phyloP scores from a whole-genome alignment of 352 stramenopile species.

The Phytophthora kernoviae region DNA sequence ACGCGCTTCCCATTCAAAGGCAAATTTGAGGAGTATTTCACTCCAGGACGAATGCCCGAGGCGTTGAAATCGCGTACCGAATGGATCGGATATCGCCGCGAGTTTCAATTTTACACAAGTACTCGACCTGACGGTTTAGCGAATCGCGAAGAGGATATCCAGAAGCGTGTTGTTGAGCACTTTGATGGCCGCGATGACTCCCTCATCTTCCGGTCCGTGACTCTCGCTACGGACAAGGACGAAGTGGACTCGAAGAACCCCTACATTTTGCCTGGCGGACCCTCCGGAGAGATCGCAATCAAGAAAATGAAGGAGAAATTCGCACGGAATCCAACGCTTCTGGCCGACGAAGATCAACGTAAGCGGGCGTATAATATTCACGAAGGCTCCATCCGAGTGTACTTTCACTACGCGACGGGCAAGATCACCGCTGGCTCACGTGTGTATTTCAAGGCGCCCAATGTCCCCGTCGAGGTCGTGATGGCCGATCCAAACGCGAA shows the following conservation, averaged over 20 bases:
- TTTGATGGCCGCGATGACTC: conserved; percentile 89
- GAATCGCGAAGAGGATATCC: conserved; percentile 87
- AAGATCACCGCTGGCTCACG: conserved; percentile 88
- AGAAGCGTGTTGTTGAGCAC: conserved; percentile 85
- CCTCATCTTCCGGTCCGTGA: conserved; percentile 84
- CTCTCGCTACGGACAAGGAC: conserved; percentile 76
- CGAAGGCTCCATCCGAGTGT: conserved; percentile 87
- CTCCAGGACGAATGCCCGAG: conserved; percentile 67
- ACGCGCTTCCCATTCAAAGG: conserved; percentile 82
- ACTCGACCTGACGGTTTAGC: conserved; percentile 90
- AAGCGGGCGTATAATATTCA: conserved; percentile 93
- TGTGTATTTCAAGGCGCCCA: conserved; percentile 82
- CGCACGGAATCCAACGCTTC: conserved; percentile 52
- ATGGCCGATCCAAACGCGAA: conserved; percentile 68
- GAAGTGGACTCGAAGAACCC: conserved; percentile 80
- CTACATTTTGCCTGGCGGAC: conserved; percentile 74
- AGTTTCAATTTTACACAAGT: conserved; percentile 92
- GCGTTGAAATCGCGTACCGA: conserved; percentile 83
- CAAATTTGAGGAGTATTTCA: conserved; percentile 88
- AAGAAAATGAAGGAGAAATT: conserved; percentile 96
- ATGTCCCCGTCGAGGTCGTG: conserved; percentile 70
- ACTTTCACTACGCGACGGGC: conserved; percentile 93
- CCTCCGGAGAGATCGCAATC: conserved; percentile 80
- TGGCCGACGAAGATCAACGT: conserved; percentile 81
- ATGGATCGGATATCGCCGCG: conserved; percentile 84